These are phyloP conservation scores for Agapanthus africanus DNA, from an alignment of 106 monocot species.

Conservation along the genomic window DNA sequence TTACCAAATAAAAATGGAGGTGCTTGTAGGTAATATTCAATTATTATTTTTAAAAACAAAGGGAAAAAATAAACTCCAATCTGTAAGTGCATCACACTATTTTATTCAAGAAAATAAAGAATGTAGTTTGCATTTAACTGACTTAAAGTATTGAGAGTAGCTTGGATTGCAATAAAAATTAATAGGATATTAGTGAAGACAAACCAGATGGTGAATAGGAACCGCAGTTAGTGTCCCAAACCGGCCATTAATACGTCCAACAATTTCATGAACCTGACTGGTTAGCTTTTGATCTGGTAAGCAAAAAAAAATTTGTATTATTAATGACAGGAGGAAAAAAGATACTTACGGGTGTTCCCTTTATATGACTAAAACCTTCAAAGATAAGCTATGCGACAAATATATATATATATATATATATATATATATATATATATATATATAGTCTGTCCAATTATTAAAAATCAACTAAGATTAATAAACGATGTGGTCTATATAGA, in stretches of 20 bases:
- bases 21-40: background rate
- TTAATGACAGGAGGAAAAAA: background rate
- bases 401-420: too few species aligned
- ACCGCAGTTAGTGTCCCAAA: slow-evolving; percentile 95
- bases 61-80: background rate
- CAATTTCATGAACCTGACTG: slow-evolving; percentile 99
- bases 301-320: too few species aligned
- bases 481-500: background rate
- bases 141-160: too few species aligned
- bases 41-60: background rate
- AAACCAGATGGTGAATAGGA: slow-evolving; percentile 94
- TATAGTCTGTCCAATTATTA: background rate
- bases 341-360: too few species aligned
- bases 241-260: slow-evolving; percentile 95
- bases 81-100: background rate
- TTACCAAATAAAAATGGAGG: background rate
- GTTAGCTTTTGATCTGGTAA: slow-evolving; percentile 99
- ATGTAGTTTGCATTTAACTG: too few species aligned
- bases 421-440: too few species aligned
- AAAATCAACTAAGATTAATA: background rate
- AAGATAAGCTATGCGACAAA: background rate
- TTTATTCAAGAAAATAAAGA: background rate
- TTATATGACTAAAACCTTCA: slow-evolving; percentile 4
- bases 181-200: too few species aligned
- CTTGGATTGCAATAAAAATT: too few species aligned